These are phyloP conservation scores for Aureobasidium sp. DNA, from an alignment of 2,329 filamentous ascomycete genomes.

Conservation along the genomic window DNA sequence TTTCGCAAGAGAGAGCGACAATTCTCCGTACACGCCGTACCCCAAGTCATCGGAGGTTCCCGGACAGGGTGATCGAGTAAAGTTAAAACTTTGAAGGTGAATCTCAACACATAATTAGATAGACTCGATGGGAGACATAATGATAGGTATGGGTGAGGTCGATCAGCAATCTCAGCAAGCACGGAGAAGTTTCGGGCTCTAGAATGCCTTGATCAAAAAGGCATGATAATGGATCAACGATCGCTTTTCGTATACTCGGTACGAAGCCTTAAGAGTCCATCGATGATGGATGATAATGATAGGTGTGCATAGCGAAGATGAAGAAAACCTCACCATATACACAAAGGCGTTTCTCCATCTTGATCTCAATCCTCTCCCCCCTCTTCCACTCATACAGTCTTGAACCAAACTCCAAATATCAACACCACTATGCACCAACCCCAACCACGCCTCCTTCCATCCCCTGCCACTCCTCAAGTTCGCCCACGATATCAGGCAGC, in stretches of 20 bases:
- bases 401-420: too few species aligned
- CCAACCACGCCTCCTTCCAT: not conserved
- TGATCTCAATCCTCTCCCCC: not conserved
- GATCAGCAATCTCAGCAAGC: too few species aligned
- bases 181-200: not conserved
- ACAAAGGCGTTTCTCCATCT: not conserved
- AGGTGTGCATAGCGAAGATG: not conserved
- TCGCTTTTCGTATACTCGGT: too few species aligned
- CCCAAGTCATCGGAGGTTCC: not conserved
- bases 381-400: not conserved
- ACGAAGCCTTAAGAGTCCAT: not conserved
- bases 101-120: too few species aligned
- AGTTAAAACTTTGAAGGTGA: too few species aligned
- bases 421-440: not conserved
- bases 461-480: constrained; percentile 34
- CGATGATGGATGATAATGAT: not conserved
- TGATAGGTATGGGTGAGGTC: too few species aligned
- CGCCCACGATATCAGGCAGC: constrained; percentile 40
- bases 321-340: not conserved
- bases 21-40: not conserved
- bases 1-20: not conserved
- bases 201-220: not conserved
- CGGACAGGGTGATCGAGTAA: not conserved
- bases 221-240: too few species aligned
- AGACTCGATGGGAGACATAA: too few species aligned